Conservation (phyloP, 2,329 filamentous ascomycete species). For the Cryoendolithus antarcticus region DNA sequence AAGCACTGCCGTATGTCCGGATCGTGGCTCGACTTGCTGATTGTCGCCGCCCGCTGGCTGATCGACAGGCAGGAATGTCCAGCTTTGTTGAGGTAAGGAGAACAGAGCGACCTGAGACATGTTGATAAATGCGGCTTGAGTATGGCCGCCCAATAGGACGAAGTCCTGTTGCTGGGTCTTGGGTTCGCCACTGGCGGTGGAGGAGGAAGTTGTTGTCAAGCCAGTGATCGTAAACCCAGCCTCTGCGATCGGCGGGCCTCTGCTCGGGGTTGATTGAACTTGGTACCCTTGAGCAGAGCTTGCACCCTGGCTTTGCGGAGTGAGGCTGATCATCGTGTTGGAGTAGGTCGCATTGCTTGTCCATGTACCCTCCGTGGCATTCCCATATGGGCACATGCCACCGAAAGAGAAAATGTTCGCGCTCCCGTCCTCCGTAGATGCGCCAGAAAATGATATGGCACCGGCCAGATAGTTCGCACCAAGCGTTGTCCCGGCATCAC, state of each 20-base stretch:
- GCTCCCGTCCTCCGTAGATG: conserved; percentile 35
- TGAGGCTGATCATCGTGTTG: conserved; percentile 61
- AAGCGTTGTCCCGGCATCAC: conserved; percentile 22
- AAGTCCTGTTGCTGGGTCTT: conserved; percentile 65
- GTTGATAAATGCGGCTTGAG: conserved; percentile 72
- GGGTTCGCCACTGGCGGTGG: conserved; percentile 41
- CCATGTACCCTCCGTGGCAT: conserved; percentile 42
- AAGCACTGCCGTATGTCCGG: conserved; percentile 76
- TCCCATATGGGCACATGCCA: conserved; percentile 64
- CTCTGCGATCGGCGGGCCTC: conserved; percentile 61
- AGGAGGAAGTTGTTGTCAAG: conserved; percentile 57
- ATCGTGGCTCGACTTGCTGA: conserved; percentile 58
- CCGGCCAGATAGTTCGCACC: conserved; percentile 46
- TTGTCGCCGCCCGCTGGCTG: conserved; percentile 26
- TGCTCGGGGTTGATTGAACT: conserved; percentile 35
- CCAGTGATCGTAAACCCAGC: conserved; percentile 78
- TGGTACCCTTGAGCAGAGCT: conserved; percentile 29
- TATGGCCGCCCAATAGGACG: conserved; percentile 77
- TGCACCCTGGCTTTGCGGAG: conserved; percentile 32
- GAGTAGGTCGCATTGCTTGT: conserved; percentile 63
- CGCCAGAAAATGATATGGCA: conserved; percentile 55
- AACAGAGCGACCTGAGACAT: conserved; percentile 86
- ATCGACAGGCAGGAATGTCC: conserved; percentile 66
- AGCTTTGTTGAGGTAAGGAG: conserved; percentile 72
- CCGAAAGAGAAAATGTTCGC: conserved; percentile 50